Evolutionary conservation across 1,284 basidiomycete species (phyloP), one percentile per base, ranked within the genome.

Genomic region (Puccinia coronata): DNA sequence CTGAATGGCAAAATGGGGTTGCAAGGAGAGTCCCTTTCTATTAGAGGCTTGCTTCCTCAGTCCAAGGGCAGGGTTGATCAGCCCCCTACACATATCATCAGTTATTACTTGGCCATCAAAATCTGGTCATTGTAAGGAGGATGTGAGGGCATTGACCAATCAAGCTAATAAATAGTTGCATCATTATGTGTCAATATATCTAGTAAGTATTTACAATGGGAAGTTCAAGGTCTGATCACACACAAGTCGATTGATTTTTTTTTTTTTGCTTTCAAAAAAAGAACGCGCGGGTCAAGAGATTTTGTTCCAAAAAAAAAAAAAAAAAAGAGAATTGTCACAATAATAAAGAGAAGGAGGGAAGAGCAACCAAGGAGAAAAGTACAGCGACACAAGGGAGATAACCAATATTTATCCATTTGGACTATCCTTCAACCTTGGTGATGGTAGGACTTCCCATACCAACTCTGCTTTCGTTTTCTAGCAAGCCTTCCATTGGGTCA

Each of bases 341-440:
- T 28, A 57, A 47, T 28, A 28, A 14, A n/a, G 25, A 25, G 55
- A 28, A 8, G 55, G 55, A 57, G 4, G 28, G 8, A 59, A 28
- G 1, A 59, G 34, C 34, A 12, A 63, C 34, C 1, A 36, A 39
- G 3, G 59, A 36, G 31, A 61, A 34, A 14, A 36, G n/a, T 6
- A 20, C 49, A 51, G 4, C 11, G 23, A 20, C 18, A 20, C 12
- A 9, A 51, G 49, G 11, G 49, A 51, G 49, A 20, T 4, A 51
- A 51, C 4, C 18, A 51, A 51, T 47, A 47, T 20, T 14, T 51
- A 20, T 12, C 4, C 4, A 51, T 61, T 14, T 36, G 1, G 28
- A 34, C 31, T 67, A 67, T 43, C 39, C 65, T 43, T 67, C 65
- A 1, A 67, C 39, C 25, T 67, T 67, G 65, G 20, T 23, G 39